phyloP scores from a whole-genome alignment of 2,329 filamentous ascomycete species.

The Clarireedia hainanense region DNA sequence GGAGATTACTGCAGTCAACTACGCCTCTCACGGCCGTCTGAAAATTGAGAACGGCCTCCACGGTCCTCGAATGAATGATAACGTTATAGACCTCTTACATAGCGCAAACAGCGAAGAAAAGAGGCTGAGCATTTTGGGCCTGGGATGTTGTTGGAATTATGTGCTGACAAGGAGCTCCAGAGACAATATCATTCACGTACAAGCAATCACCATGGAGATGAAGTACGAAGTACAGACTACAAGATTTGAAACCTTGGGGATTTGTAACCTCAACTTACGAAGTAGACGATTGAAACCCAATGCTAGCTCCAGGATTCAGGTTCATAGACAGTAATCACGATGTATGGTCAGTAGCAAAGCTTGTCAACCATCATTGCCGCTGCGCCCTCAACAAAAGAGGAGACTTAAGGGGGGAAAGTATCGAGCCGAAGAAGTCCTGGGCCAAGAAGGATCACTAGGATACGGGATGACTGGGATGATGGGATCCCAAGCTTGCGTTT shows the following conservation, averaged over 20 bases:
- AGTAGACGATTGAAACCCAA: neutral
- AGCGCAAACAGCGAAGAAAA: neutral
- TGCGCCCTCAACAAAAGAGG: conserved; percentile 4
- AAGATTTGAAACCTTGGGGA: neutral
- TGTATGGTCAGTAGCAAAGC: neutral
- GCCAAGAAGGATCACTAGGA: too few species aligned
- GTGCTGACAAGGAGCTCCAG: neutral
- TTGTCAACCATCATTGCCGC: neutral
- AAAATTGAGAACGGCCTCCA: conserved; percentile 1
- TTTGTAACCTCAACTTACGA: neutral
- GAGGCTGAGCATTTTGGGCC: conserved; percentile 1
- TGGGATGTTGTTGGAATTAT: neutral
- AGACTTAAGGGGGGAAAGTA: neutral
- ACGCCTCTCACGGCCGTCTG: conserved; percentile 5
- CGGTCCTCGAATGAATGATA: neutral
- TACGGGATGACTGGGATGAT: neutral
- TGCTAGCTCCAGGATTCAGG: neutral
- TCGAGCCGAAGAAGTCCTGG: neutral
- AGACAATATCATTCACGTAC: neutral
- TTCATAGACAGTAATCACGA: neutral
- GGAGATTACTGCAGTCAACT: neutral
- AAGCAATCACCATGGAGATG: neutral
- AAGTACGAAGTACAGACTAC: neutral
- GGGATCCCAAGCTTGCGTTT: neutral
- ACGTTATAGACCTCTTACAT: neutral